phyloP scores from a whole-genome alignment of 1,284 basidiomycete genomes.

The Boletus nobilissimus region DNA sequence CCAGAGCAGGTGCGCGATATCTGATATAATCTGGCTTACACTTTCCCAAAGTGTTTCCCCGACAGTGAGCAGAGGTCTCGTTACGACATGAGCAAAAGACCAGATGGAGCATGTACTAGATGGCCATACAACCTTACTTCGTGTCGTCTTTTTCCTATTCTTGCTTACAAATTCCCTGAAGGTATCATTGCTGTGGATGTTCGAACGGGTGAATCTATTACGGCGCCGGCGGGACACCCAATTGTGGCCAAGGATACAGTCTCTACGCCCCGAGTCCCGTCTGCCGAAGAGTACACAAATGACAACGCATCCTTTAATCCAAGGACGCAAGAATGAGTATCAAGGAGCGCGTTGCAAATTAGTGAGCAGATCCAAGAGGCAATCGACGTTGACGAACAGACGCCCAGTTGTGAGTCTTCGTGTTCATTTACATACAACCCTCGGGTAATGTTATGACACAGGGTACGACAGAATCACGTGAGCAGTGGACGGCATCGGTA shows the following conservation, averaged over 20 bases:
- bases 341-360: not conserved
- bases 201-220: not conserved
- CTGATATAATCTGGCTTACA: not conserved
- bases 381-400: not conserved
- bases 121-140: not conserved
- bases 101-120: not conserved
- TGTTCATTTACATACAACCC: not conserved
- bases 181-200: not conserved
- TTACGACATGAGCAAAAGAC: not conserved
- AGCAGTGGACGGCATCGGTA: not conserved
- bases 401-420: conserved; percentile 15
- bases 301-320: not conserved
- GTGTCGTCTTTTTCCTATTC: too few species aligned
- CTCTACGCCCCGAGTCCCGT: not conserved
- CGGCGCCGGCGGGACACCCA: not conserved
- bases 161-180: too few species aligned
- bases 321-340: not conserved
- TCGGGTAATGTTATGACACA: not conserved
- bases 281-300: not conserved
- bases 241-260: not conserved
- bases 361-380: not conserved
- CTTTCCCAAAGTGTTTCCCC: not conserved
- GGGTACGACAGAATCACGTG: not conserved
- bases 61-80: not conserved
- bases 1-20: conserved; percentile 7